Evolutionary conservation across 2,329 filamentous ascomycete genomes (phyloP).

Genomic region (Nemania bipapillata): DNA sequence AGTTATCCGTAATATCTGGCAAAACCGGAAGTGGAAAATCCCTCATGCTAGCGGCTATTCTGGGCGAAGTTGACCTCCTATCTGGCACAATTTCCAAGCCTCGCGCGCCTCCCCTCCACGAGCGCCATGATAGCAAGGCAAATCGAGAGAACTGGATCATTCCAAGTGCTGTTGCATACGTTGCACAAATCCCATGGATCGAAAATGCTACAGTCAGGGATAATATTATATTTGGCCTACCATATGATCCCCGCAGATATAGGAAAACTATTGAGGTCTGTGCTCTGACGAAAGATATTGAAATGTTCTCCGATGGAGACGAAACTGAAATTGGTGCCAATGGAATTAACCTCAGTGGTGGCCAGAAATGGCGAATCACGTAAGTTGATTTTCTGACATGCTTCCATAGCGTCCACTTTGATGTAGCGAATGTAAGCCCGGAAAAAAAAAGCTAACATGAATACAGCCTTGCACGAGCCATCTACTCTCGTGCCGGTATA

Average conservation of each 20-base stretch:
- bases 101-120: constrained; percentile 59
- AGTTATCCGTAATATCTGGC: constrained; percentile 79
- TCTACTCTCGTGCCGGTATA: constrained; percentile 82
- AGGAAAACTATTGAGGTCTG: constrained; percentile 76
- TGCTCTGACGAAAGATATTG: constrained; percentile 78
- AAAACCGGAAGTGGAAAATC: constrained; percentile 83
- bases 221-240: constrained; percentile 82
- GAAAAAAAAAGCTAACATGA: constrained; percentile 35
- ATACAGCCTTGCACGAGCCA: constrained; percentile 72
- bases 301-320: constrained; percentile 80
- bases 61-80: constrained; percentile 79
- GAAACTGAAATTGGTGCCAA: constrained; percentile 84
- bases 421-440: background rate
- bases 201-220: constrained; percentile 82
- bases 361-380: constrained; percentile 84
- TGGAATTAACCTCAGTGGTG: constrained; percentile 84
- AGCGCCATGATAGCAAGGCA: constrained; percentile 71
- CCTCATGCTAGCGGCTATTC: constrained; percentile 75
- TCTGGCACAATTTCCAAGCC: constrained; percentile 69
- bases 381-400: constrained; percentile 35
- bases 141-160: constrained; percentile 75
- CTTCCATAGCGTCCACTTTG: background rate
- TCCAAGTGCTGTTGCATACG: constrained; percentile 75
- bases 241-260: constrained; percentile 75
- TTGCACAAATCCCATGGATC: constrained; percentile 85